Evolutionary conservation across 2,329 filamentous ascomycete species (phyloP), one percentile per base, ranked within the genome.

Genomic region (Ophiocordyceps camponoti-saundersi): DNA sequence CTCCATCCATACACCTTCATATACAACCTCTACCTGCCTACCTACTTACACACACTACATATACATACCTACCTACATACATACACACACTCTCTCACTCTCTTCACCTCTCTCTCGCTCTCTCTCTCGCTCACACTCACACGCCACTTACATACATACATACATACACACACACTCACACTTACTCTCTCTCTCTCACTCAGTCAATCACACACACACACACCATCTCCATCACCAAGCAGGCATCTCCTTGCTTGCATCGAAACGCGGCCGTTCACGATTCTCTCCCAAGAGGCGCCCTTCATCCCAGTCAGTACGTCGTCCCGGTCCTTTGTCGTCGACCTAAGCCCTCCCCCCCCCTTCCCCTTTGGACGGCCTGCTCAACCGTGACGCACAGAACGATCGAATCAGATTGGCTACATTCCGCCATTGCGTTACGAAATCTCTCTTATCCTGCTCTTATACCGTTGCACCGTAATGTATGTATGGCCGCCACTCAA

Each of bases 381-480:
- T 44, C 42, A 12, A 18, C 22, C 22, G 26, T 29, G 20, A 29
- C 22, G 21, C 13, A 23, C 15, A 26, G 42, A n/a, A 15, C 21
- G 21, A 26, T 29, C 26, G 18, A 42, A 21, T 39, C 13, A 39
- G 34, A 39, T 39, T 39, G 34, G 15, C 34, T n/a, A 16, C 34
- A n/a, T 39, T 39, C 34, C 34, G 34, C 34, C 34, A 39, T n/a
- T 39, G 34, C 34, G 34, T 39, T 39, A 39, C 34, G 15, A n/a
- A 43, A 42, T 29, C 22, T 43, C 22, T 36, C 46, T 44, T 41
- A 15, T 16, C 34, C 32, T 41, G 30, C 44, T 45, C 29, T 44
- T 45, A 47, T 48, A 46, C 44, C 46, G 44, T 44, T 43, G n/a
- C 42, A 45, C 42, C 16, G 32, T 34, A 34, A 34, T 39, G 34